Evolutionary conservation across 176 grass and related monocot genomes (phyloP), one percentile per base, ranked within the genome.

Genomic region (Avena eriantha): DNA sequence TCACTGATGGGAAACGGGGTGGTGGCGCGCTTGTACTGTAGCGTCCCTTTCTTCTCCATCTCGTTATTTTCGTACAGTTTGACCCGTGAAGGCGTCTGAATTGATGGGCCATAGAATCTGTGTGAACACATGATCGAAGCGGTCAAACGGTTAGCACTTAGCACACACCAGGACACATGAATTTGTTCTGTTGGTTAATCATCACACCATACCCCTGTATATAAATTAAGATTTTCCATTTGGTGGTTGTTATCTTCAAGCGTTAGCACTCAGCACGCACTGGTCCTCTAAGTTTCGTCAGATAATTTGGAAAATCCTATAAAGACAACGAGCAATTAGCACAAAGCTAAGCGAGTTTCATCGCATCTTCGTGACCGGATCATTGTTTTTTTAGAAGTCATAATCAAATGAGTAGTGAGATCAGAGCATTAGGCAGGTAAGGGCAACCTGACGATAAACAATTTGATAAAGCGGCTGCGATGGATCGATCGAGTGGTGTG

Each of bases 51-150:
- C 6, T 80, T 73, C 49, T 73, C 53, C 24, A 41, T 31, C 4
- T 13, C 58, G 17, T 35, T 36, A 39, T 53, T 46, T 53, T 47
- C 77, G 57, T 75, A 60, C 47, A 49, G 3, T 82, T 73, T 86
- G 73, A 79, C 84, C 80, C 54, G 48, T 47, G 54, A 21, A 17
- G 34, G 78, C 68, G 47, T 63, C 84, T 67, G 65, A 16, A 66
- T 11, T 11, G 12, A 34, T 85, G 60, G 8, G 79, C 82, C 22
- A 55, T 47, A 71, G 10, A 48, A 31, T 3, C 0, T 41, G 85
- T 91, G 58, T 91, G 85, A 87, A 87, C 68, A 18, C 85, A 87
- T 84, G 80, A 91, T 80, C 49, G 26, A 69, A 81, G 68, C 81
- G 76, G 89, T 87, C 81, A 87, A 91, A 84, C 51, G 19, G 19